These are phyloP conservation scores for Chlamydomonas sphaeroides DNA, from an alignment of 139 green algal genomes.

Conservation along the genomic window DNA sequence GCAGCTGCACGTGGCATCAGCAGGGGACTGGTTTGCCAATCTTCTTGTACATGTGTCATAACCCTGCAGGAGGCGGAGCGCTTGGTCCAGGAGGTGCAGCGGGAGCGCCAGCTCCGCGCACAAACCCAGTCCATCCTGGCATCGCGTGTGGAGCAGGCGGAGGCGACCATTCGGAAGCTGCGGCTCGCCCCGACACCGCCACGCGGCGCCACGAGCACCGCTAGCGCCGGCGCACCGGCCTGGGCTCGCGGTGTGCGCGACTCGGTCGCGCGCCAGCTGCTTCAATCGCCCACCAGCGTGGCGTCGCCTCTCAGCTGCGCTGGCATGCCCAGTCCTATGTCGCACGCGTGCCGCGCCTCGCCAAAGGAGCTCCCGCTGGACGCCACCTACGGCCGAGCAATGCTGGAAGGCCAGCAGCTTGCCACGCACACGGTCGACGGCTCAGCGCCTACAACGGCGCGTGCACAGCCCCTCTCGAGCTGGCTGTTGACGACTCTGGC, in stretches of 20 bases:
- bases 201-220: no score
- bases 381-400: neutral
- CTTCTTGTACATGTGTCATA: no score
- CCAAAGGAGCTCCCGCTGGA: constrained; percentile 27
- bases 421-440: neutral
- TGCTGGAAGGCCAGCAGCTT: neutral
- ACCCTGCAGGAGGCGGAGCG: no score
- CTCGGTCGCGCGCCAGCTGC: constrained; percentile 5
- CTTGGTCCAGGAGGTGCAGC: no score
- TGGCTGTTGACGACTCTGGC: constrained; percentile 21
- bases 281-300: constrained; percentile 10
- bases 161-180: no score
- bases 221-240: no score
- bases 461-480: neutral
- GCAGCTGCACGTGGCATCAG: no score
- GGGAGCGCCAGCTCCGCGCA: no score
- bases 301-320: constrained; percentile 1
- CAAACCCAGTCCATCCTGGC: no score
- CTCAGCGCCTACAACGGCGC: neutral
- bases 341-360: neutral
- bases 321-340: neutral
- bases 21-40: no score
- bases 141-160: no score
- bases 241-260: neutral
- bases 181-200: no score